phyloP scores from a whole-genome alignment of 2,329 filamentous ascomycete species.

The Hymenoscyphus salicellus region DNA sequence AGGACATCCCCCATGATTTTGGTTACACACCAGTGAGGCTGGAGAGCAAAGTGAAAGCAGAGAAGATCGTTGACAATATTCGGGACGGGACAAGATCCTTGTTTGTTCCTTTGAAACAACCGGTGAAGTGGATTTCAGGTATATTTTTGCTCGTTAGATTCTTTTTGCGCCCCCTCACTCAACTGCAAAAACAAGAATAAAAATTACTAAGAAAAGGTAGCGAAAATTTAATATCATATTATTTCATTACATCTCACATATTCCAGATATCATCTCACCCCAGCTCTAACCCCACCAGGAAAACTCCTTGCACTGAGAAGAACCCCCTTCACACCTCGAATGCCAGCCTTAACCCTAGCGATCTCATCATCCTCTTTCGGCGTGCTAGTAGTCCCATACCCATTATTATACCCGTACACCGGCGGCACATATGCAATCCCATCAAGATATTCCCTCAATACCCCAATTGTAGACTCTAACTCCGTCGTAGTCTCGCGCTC shows the following conservation, averaged over 20 bases:
- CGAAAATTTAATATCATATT: neutral
- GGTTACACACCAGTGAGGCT: too few species aligned
- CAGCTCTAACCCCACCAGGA: conserved; percentile 40
- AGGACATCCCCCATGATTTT: too few species aligned
- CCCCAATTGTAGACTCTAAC: conserved; percentile 37
- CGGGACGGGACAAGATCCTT: too few species aligned
- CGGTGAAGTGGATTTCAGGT: too few species aligned
- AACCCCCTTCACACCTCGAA: conserved; percentile 75
- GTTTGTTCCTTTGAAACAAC: too few species aligned
- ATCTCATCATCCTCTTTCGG: conserved; percentile 67
- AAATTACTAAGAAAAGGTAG: neutral
- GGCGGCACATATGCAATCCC: conserved; percentile 49
- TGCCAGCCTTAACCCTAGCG: conserved; percentile 68
- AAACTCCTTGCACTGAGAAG: conserved; percentile 74
- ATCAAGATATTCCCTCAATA: conserved; percentile 65
- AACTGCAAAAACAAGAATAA: too few species aligned
- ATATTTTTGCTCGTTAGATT: too few species aligned
- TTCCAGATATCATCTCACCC: neutral
- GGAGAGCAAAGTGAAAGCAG: too few species aligned
- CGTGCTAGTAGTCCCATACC: neutral
- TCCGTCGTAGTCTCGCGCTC: conserved; percentile 27
- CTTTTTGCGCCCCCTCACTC: too few species aligned
- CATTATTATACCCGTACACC: conserved; percentile 33
- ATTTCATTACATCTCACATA: neutral
- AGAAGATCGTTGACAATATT: too few species aligned